These are phyloP conservation scores for Talaromyces sp. DNA, from an alignment of 2,329 filamentous ascomycete species.

Conservation along the genomic window DNA sequence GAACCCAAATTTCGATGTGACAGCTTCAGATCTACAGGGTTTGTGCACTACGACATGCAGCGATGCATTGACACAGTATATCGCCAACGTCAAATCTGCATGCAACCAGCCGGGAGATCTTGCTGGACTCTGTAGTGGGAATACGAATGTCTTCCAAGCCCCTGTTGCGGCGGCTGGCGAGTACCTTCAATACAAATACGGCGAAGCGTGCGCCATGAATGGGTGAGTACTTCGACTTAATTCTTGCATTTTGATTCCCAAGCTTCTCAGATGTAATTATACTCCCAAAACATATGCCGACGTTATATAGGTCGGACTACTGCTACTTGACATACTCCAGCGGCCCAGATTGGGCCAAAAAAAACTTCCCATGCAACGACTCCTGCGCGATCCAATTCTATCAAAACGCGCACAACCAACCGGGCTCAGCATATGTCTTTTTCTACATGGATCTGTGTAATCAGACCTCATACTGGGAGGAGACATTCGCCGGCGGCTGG, in stretches of 20 bases:
- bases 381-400: constrained; percentile 30
- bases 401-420: constrained; percentile 29
- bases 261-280: background rate
- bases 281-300: background rate
- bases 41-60: constrained; percentile 30
- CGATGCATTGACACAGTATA: constrained; percentile 28
- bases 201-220: constrained; percentile 25
- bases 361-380: constrained; percentile 29
- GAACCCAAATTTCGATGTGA: constrained; percentile 30
- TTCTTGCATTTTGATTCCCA: background rate
- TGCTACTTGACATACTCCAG: constrained; percentile 27
- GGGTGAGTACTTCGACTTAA: constrained; percentile 23
- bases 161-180: constrained; percentile 24
- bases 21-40: constrained; percentile 26
- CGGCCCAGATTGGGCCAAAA: constrained; percentile 22
- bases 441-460: constrained; percentile 26
- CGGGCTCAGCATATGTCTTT: constrained; percentile 30
- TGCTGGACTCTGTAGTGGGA: constrained; percentile 24
- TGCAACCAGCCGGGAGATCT: constrained; percentile 30
- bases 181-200: constrained; percentile 30
- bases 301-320: constrained; percentile 25
- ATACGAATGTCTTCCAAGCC: constrained; percentile 20
- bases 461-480: constrained; percentile 29
- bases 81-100: constrained; percentile 27
- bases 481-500: constrained; percentile 29